These are phyloP conservation scores for Emmonsia crescens DNA, from an alignment of 2,329 filamentous ascomycete genomes.

Conservation along the genomic window DNA sequence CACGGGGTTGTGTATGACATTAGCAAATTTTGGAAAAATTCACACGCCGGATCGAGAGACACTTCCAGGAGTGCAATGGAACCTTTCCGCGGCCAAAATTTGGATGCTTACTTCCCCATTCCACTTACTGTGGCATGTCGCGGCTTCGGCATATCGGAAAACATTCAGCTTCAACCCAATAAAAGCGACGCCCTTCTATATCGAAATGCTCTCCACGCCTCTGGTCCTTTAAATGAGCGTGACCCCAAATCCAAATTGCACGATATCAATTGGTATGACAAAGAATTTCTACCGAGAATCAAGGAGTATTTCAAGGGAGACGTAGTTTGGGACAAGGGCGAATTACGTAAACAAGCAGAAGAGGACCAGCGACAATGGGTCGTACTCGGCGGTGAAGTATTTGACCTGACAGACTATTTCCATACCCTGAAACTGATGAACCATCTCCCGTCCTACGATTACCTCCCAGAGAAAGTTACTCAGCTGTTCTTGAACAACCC, in stretches of 20 bases:
- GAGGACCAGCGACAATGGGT: slow-evolving; percentile 65
- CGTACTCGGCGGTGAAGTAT: slow-evolving; percentile 63
- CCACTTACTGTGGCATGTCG: slow-evolving; percentile 66
- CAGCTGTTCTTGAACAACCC: slow-evolving; percentile 62
- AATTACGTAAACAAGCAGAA: slow-evolving; percentile 55
- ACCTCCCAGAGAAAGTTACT: slow-evolving; percentile 59
- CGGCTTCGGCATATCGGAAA: slow-evolving; percentile 53
- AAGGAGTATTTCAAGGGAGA: slow-evolving; percentile 79
- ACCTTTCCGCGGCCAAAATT: slow-evolving; percentile 62
- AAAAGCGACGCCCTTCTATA: slow-evolving; percentile 54
- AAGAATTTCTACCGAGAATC: slow-evolving; percentile 65
- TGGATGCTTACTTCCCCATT: slow-evolving; percentile 77
- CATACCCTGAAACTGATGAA: slow-evolving; percentile 55
- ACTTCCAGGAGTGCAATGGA: slow-evolving; percentile 54
- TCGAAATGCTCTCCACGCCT: slow-evolving; percentile 54
- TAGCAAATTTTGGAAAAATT: slow-evolving; percentile 69
- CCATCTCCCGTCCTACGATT: slow-evolving; percentile 50
- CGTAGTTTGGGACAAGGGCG: slow-evolving; percentile 56
- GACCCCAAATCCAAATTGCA: slow-evolving; percentile 49
- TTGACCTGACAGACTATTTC: slow-evolving; percentile 89
- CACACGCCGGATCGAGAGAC: slow-evolving; percentile 66
- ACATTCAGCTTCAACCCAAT: slow-evolving; percentile 40
- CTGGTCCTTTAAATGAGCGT: slow-evolving; percentile 46
- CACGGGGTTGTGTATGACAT: slow-evolving; percentile 88
- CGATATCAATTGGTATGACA: slow-evolving; percentile 63